A percentile compares a stretch with the other conserved stretches of the same genome.
Evolutionary conservation across 768 basidiomycete species (phyloP).

Genomic region (Pleurotus cornucopiae): DNA sequence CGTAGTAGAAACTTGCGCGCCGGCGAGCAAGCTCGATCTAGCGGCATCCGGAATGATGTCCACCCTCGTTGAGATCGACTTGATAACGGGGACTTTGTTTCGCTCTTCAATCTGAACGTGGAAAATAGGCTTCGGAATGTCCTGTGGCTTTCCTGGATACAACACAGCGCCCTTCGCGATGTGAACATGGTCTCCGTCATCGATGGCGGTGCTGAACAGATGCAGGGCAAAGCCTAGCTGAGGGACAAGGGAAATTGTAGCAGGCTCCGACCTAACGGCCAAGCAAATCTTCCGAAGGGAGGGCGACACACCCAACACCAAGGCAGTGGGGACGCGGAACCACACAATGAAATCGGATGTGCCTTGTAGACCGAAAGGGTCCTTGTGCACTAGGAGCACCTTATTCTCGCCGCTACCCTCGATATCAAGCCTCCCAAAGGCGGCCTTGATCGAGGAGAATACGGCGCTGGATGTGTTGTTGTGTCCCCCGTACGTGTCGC

Average conservation of each 20-base stretch:
- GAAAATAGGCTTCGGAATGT: not conserved
- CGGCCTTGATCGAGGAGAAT: constrained; percentile 21
- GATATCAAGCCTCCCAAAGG: constrained; percentile 16
- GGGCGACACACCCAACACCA: constrained; percentile 17
- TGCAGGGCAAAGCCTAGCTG: constrained; percentile 21
- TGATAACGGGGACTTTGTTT: no score
- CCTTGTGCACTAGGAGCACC: constrained; percentile 18
- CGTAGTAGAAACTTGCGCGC: not conserved
- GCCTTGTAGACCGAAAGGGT: constrained; percentile 19
- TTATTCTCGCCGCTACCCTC: constrained; percentile 14
- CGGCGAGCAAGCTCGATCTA: not conserved
- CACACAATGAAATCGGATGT: constrained; percentile 22
- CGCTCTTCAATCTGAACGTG: not conserved
- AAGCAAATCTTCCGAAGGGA: constrained; percentile 14
- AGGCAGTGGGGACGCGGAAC: constrained; percentile 21
- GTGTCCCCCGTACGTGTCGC: constrained; percentile 14
- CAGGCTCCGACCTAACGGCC: constrained; percentile 18
- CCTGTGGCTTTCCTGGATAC: no score
- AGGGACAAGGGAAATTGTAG: constrained; percentile 10
- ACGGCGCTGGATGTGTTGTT: constrained; percentile 14
- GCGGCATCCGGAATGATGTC: not conserved
- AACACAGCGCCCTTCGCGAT: constrained; percentile 10
- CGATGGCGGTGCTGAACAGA: constrained; percentile 22
- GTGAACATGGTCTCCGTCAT: constrained; percentile 23
- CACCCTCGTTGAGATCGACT: not conserved